phyloP scores from a whole-genome alignment of 73 alveolate species.

The Paramecium pentaurelia region DNA sequence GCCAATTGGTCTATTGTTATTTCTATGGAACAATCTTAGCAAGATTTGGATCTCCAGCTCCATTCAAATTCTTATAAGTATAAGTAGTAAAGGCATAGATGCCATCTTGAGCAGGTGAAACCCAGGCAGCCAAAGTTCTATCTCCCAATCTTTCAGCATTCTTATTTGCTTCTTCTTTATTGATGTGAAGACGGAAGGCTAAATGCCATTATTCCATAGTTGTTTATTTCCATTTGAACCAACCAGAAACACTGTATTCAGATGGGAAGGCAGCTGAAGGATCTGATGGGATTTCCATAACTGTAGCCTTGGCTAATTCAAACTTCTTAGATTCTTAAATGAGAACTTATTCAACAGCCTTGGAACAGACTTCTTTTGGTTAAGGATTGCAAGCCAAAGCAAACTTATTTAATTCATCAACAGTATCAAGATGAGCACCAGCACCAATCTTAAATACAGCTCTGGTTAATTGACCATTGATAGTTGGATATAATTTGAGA shows the following conservation, averaged over 20 bases:
- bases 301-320: background rate
- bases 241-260: conserved; percentile 5
- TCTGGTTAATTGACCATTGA: conserved; percentile 39
- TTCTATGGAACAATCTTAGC: background rate
- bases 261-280: conserved; percentile 8
- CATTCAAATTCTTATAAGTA: background rate
- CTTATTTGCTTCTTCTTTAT: background rate
- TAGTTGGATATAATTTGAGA: conserved; percentile 18
- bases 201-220: conserved; percentile 41
- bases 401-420: background rate
- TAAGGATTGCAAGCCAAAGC: conserved; percentile 21
- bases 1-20: background rate
- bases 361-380: conserved; percentile 13
- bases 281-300: background rate
- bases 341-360: background rate
- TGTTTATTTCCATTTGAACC: conserved; percentile 32
- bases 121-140: conserved; percentile 48
- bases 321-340: conserved; percentile 10
- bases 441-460: conserved; percentile 36
- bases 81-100: conserved; percentile 38
- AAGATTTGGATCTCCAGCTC: conserved; percentile 42
- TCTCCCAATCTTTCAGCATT: conserved; percentile 47
- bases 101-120: conserved; percentile 26
- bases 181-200: conserved; percentile 26
- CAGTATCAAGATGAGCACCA: conserved; percentile 2